Base-by-base conservation (phyloP, 352 stramenopile genomes). In the Paralagenidium karlingii region DNA sequence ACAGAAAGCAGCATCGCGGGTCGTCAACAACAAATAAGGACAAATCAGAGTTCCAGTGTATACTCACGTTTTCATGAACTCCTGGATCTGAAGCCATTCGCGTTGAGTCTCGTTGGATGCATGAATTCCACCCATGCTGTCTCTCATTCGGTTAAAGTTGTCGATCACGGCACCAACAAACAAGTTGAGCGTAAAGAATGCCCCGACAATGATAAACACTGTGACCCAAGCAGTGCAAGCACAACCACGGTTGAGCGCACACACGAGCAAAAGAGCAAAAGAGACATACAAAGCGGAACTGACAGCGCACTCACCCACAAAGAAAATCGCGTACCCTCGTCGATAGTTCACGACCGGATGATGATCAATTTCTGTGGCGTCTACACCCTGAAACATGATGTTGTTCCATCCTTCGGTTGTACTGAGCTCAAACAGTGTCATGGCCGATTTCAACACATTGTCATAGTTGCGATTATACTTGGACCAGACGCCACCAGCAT, bases 111-210 rank as follows among this genome's bases (percentile, higher is more conserved):
- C 68, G 15, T 67, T 91, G 38, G 82, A 63, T 2, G 34, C 41
- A 0, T 80, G 50, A 8, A 40, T 47, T 11, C 47, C 44, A 7
- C 57, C 53, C 24, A 81, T 37, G 24, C 64, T 62, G 29, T 64
- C 63, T 29, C 55, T 40, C 56, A 71, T 66, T 8, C 69, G 52
- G 21, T 86, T 79, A 31, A 94, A 95, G 40, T 91, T 87, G 51
- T 94, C 78, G 33, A 94, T 80, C 20, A 94, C 79, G 0, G 88
- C 75, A 18, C 81, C 82, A 3, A 92, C 73, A 50, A 94, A 94
- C 1, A 94, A 63, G 27, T 94, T 86, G 38, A 94, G 60, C 6
- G 86, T 71, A 55, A 95, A 90, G 34, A 89, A 94, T 34, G 60
- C 60, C 18, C 81, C 77, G 19, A 94, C 63, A 18, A 95, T 59